A percentile compares a stretch with the other conserved stretches of the same genome.
Evolutionary conservation across 345 rosid species (phyloP).

Genomic region (Citrus hindsii): DNA sequence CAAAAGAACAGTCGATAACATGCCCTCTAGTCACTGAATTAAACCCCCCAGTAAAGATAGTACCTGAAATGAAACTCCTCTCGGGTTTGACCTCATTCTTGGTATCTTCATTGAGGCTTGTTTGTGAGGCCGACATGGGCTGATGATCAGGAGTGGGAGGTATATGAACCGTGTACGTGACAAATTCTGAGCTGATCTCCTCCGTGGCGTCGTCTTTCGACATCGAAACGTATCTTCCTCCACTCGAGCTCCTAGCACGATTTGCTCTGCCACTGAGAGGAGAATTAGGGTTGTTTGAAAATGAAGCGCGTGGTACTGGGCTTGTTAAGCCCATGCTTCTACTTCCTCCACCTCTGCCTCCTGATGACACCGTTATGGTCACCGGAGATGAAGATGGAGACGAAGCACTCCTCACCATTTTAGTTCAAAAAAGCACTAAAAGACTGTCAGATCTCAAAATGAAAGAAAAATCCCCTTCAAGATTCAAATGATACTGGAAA

Average conservation of each 20-base stretch:
- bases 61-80: conserved; percentile 49
- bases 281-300: conserved; percentile 56
- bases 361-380: conserved; percentile 64
- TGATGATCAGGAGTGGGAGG: conserved; percentile 83
- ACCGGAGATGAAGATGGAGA: conserved; percentile 64
- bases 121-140: conserved; percentile 44
- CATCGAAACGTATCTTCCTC: conserved; percentile 55
- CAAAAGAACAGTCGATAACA: conserved; percentile 53
- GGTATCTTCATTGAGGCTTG: conserved; percentile 37
- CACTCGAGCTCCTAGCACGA: conserved; percentile 34
- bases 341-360: conserved; percentile 59
- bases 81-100: conserved; percentile 31
- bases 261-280: conserved; percentile 49
- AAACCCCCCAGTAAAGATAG: conserved; percentile 65
- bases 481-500: neutral
- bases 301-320: conserved; percentile 56
- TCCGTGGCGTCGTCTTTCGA: conserved; percentile 43
- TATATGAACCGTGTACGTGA: conserved; percentile 71
- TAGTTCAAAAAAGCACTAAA: neutral
- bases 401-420: conserved; percentile 52
- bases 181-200: conserved; percentile 43
- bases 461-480: neutral
- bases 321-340: conserved; percentile 72
- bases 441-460: neutral
- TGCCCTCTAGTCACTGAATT: conserved; percentile 73